Base-by-base conservation (phyloP, 192 early-diverging fungal species). In the Umbelopsis isabellina region DNA sequence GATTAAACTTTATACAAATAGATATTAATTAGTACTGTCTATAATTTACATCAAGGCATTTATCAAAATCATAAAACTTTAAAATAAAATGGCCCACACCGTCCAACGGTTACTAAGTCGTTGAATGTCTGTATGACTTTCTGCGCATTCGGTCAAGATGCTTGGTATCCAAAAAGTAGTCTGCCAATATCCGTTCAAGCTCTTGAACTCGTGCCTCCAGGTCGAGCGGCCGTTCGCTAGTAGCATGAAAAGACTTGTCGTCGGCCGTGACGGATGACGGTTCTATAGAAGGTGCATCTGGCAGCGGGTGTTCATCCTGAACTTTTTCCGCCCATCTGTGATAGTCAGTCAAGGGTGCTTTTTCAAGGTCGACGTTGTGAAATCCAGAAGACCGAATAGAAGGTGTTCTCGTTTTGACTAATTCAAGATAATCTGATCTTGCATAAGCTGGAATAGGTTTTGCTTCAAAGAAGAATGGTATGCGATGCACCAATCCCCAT, bases 91-190 rank as follows among this genome's bases (percentile, higher is more conserved):
- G 1, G 37, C 10, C 10, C 7, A 41, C 37, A 6, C 37, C 37
- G 6, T 41, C 37, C 0, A 41, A 41, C 37, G 37, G 5, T 41
- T 41, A 6, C 37, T 41, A 41, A 6, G 37, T 41, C 6, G 10
- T 41, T 6, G 37, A 41, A 6, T 41, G 37, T 10, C 37, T 41
- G 10, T 41, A 41, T 41, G 52, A 61, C 16, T 61, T 61, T 7
- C 55, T 25, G 16, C 73, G 55, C 53, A 74, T 22, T 4, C 69
- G 73, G 55, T 75, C 74, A 45, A 75, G 44, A 22, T 75, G 70
- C 1, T 53, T 52, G 0, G 69, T 71, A 64, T 75, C 70, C 12
- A 75, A 67, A 64, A 75, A 75, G 52, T 75, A 75, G 9, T 75
- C 64, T 4, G 65, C 44, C 20, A 75, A n/a, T 30, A 75, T 71